Percentiles rank a stretch among this genome's conserved stretches.
phyloP scores from a whole-genome alignment of 2,329 filamentous ascomycete genomes.

The Xylaria sp. region DNA sequence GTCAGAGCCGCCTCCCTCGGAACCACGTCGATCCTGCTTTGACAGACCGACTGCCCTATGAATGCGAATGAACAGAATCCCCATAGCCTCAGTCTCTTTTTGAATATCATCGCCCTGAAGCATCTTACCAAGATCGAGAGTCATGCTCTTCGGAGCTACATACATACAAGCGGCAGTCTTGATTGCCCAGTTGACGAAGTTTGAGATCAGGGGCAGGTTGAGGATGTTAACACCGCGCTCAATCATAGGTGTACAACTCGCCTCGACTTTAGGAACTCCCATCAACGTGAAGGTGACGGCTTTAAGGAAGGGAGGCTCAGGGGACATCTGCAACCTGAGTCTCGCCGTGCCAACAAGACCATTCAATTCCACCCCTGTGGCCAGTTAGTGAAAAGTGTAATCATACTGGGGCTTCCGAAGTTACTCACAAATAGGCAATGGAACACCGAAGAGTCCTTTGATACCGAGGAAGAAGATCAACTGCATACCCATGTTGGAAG shows the following conservation, averaged over 20 bases:
- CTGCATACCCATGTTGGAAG: slow-evolving; percentile 96
- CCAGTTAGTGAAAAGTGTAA: slow-evolving; percentile 9
- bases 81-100: slow-evolving; percentile 85
- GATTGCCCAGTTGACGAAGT: slow-evolving; percentile 97
- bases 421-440: slow-evolving; percentile 73
- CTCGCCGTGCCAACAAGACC: slow-evolving; percentile 89
- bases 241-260: slow-evolving; percentile 91
- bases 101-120: slow-evolving; percentile 89
- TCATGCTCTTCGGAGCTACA: slow-evolving; percentile 93
- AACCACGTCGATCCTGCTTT: slow-evolving; percentile 87
- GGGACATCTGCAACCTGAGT: slow-evolving; percentile 81
- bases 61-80: slow-evolving; percentile 91
- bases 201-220: slow-evolving; percentile 90
- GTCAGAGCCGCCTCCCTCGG: slow-evolving; percentile 85
- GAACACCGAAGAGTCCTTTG: slow-evolving; percentile 86
- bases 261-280: slow-evolving; percentile 87
- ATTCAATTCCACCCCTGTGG: slow-evolving; percentile 75
- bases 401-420: not conserved
- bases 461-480: slow-evolving; percentile 92
- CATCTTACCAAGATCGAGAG: slow-evolving; percentile 87
- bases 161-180: slow-evolving; percentile 86
- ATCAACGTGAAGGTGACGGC: slow-evolving; percentile 92
- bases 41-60: slow-evolving; percentile 86
- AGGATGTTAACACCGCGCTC: slow-evolving; percentile 88
- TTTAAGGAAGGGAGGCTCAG: slow-evolving; percentile 91